Percentiles rank a stretch among this genome's conserved stretches.
Conservation (phyloP, 768 basidiomycete species). For the Leccinum subgranulosum region DNA sequence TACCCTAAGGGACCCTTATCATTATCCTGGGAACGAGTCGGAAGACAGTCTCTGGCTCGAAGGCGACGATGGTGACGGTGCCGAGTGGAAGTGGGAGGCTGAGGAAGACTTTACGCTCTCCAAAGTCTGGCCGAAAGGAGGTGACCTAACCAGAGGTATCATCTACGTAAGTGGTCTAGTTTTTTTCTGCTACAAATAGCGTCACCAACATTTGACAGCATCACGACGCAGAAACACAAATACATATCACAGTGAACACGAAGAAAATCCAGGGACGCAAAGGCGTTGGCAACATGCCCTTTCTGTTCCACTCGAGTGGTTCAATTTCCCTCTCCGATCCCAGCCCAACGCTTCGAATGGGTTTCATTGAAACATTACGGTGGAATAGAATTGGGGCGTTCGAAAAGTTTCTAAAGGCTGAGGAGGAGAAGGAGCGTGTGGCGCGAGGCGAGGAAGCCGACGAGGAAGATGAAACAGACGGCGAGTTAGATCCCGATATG, state of each 20-base stretch:
- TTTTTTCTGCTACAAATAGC: not conserved
- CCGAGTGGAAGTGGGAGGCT: conserved; percentile 63
- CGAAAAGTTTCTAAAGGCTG: conserved; percentile 24
- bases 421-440: conserved; percentile 27
- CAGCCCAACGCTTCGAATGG: conserved; percentile 19
- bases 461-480: conserved; percentile 22
- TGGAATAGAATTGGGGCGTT: conserved; percentile 30
- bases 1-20: conserved; percentile 49
- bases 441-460: conserved; percentile 17
- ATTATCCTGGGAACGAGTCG: conserved; percentile 38
- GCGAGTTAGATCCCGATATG: conserved; percentile 27
- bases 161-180: conserved; percentile 51
- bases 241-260: conserved; percentile 65
- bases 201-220: conserved; percentile 36
- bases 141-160: conserved; percentile 45
- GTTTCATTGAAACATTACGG: conserved; percentile 24
- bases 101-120: conserved; percentile 64
- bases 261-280: conserved; percentile 48
- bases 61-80: conserved; percentile 33
- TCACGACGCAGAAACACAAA: conserved; percentile 44
- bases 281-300: conserved; percentile 59
- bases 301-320: conserved; percentile 55
- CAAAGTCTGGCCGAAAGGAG: conserved; percentile 53
- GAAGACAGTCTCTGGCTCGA: conserved; percentile 31
- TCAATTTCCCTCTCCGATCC: conserved; percentile 28